Conservation (phyloP, 306 rosid species). For the Cicer chorassanicum region DNA sequence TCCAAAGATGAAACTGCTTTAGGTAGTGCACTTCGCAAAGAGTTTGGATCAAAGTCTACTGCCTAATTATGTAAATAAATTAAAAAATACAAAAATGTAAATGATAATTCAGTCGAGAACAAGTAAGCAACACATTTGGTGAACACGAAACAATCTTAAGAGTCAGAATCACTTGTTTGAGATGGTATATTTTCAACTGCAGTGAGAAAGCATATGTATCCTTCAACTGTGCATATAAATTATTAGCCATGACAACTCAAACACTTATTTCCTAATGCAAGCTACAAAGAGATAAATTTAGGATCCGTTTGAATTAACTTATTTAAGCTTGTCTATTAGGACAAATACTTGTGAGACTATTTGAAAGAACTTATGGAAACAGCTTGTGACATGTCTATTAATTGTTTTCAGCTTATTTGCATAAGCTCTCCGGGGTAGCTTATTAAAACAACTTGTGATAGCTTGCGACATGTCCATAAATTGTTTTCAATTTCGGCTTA, state of each 20-base stretch:
- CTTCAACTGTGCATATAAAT: slow-evolving; percentile 11
- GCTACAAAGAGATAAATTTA: neutral
- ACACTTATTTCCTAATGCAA: slow-evolving; percentile 24
- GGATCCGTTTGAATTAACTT: no score
- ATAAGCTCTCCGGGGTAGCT: no score
- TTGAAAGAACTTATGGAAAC: no score
- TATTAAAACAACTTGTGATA: no score
- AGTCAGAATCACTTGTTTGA: slow-evolving; percentile 15
- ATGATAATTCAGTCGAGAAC: slow-evolving; percentile 24
- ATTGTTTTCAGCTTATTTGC: no score
- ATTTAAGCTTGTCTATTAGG: no score
- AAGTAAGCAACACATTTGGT: slow-evolving; percentile 10
- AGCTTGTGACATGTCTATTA: no score
- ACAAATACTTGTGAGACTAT: no score
- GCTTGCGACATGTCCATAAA: no score
- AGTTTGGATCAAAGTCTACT: slow-evolving; percentile 87
- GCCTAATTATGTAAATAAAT: slow-evolving; percentile 58
- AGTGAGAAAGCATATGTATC: slow-evolving; percentile 5
- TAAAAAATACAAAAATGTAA: slow-evolving; percentile 20
- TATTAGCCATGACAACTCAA: slow-evolving; percentile 10
- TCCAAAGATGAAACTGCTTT: slow-evolving; percentile 91
- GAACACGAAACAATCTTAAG: slow-evolving; percentile 15
- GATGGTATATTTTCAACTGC: slow-evolving; percentile 5
- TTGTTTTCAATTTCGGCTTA: no score
- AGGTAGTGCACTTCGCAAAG: slow-evolving; percentile 73